Evolutionary conservation across 140 eudicot species (phyloP), one percentile per base, ranked within the genome.

Genomic region (Erigeron philadelphicus): DNA sequence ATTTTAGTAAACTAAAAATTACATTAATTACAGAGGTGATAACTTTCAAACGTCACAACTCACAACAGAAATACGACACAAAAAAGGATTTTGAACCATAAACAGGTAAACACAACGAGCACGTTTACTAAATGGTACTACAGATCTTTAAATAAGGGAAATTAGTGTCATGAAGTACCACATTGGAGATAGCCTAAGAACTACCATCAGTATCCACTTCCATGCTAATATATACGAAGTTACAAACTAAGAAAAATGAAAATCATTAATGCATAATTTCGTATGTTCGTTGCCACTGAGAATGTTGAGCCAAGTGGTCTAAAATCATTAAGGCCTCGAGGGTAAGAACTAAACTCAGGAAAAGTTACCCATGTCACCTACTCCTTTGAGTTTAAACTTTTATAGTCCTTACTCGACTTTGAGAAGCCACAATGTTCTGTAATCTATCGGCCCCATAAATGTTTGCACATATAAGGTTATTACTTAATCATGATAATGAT

Each of bases 301-400:
- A 35, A 48, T 15, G 9, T 47, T 48, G 71, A 25, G 61, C 49
- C 72, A 15, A 13, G 70, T 65, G 45, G 70, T 64, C 31, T 46
- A 2, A 66, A 62, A 66, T 53, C 11, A 16, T 31, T 4, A 31
- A 63, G 1, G 38, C 41, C 16, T 21, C 7, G 49, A 49, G 11
- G 61, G 60, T 67, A 67, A 49, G 47, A 49, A 52, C 31, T 38
- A 11, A 3, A 53, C 73, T 16, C 13, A 15, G 72, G 31, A 16
- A 68, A 68, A 11, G 11, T 38, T 35, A 68, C 8, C 5, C 35
- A 53, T 9, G 64, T 17, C 11, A 38, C 52, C 15, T 68, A 68
- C 54, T 8, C 63, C 59, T 50, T 1, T 9, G 40, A 38, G 8
- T 16, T 52, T 50, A 38, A 8, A 53, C 16, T 11, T 53, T 53